phyloP scores from a whole-genome alignment of 768 basidiomycete species.

The Calocybe gangraenosa region DNA sequence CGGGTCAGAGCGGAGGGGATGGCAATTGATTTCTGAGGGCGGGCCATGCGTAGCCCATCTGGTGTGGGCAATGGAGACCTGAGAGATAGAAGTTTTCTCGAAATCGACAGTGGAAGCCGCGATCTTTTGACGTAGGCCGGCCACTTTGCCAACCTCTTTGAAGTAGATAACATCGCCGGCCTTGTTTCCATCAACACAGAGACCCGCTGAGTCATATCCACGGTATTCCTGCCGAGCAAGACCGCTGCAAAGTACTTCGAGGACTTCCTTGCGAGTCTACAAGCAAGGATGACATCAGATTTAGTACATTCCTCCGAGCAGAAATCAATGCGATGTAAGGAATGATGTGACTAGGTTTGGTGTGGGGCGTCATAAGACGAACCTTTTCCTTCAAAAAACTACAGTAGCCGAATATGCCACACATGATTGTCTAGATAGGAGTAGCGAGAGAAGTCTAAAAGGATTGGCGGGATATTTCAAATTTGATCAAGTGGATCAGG shows the following conservation, averaged over 20 bases:
- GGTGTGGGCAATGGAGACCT: constrained; percentile 97
- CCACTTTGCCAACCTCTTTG: constrained; percentile 98
- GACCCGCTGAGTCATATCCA: constrained; percentile 94
- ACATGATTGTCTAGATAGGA: constrained; percentile 45
- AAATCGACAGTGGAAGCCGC: constrained; percentile 66
- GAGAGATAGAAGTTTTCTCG: constrained; percentile 71
- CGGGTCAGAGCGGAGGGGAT: constrained; percentile 85
- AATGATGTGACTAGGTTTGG: too few species aligned
- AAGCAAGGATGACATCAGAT: constrained; percentile 14
- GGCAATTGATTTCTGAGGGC: constrained; percentile 86
- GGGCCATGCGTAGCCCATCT: constrained; percentile 99
- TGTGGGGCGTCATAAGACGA: too few species aligned
- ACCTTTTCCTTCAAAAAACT: constrained; percentile 95
- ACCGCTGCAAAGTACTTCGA: constrained; percentile 87
- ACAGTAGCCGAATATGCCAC: constrained; percentile 97
- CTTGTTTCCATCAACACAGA: constrained; percentile 90
- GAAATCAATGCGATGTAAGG: background rate
- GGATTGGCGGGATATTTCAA: background rate
- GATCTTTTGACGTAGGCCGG: constrained; percentile 87
- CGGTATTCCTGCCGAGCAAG: constrained; percentile 96
- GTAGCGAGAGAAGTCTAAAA: background rate
- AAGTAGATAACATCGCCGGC: constrained; percentile 74
- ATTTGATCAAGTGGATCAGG: background rate
- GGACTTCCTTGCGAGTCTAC: constrained; percentile 84
- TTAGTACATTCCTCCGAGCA: background rate